Evolutionary conservation across 352 stramenopile genomes (phyloP).

Genomic region (Globisporangium lucens): DNA sequence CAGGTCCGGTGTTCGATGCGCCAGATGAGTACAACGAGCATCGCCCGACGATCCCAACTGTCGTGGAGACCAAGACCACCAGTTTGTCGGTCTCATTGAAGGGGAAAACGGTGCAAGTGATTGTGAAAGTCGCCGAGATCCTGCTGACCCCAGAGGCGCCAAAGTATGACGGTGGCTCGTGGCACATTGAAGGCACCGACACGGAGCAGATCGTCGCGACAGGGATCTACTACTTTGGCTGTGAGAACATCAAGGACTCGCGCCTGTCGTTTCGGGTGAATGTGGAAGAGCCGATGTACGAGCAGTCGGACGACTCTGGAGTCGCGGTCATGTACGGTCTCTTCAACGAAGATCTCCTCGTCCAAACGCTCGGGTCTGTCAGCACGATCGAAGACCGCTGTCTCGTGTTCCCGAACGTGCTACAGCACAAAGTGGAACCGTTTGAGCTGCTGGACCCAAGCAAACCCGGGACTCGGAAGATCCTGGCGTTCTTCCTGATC

Average conservation of each 20-base stretch:
- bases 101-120: slow-evolving; percentile 31
- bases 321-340: slow-evolving; percentile 31
- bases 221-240: slow-evolving; percentile 49
- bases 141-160: slow-evolving; percentile 38
- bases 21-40: slow-evolving; percentile 13
- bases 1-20: neutral
- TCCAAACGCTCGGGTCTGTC: slow-evolving; percentile 27
- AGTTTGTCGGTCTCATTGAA: slow-evolving; percentile 13
- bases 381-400: slow-evolving; percentile 23
- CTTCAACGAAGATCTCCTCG: slow-evolving; percentile 19
- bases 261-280: slow-evolving; percentile 31
- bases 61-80: neutral
- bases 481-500: slow-evolving; percentile 48
- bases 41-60: slow-evolving; percentile 17
- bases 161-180: slow-evolving; percentile 35
- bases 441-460: slow-evolving; percentile 37
- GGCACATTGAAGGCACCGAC: slow-evolving; percentile 49
- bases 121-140: slow-evolving; percentile 55
- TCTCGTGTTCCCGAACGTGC: slow-evolving; percentile 38
- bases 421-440: slow-evolving; percentile 44
- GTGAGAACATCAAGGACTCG: slow-evolving; percentile 46
- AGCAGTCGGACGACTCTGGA: slow-evolving; percentile 30
- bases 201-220: slow-evolving; percentile 44
- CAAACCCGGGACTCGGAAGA: slow-evolving; percentile 36
- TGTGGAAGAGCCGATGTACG: slow-evolving; percentile 25